phyloP scores from a whole-genome alignment of 805 yeast species.

The Yamadazyma tumulicola region DNA sequence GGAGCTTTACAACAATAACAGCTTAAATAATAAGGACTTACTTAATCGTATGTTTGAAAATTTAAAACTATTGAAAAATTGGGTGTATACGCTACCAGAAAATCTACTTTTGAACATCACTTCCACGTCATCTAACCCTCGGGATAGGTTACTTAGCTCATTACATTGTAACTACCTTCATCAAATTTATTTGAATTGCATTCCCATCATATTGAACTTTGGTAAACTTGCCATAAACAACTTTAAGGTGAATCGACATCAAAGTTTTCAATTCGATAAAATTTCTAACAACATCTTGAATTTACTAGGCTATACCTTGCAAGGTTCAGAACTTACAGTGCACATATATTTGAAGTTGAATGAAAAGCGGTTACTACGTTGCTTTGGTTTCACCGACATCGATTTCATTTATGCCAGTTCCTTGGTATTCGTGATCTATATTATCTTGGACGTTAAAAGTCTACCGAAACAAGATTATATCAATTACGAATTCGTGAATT shows the following conservation, averaged over 20 bases:
- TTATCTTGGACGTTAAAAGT: constrained; percentile 14
- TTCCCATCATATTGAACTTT: constrained; percentile 23
- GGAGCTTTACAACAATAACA: constrained; percentile 18
- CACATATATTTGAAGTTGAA: constrained; percentile 21
- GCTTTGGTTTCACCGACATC: constrained; percentile 25
- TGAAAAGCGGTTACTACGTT: constrained; percentile 16
- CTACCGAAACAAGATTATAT: constrained; percentile 5
- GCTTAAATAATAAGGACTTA: constrained; percentile 14
- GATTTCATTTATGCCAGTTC: constrained; percentile 22
- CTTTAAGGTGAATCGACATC: constrained; percentile 3
- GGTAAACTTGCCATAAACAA: constrained; percentile 16
- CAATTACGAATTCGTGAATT: constrained; percentile 14
- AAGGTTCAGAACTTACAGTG: constrained; percentile 21
- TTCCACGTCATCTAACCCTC: constrained; percentile 5
- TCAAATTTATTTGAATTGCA: constrained; percentile 22
- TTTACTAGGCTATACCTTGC: constrained; percentile 16
- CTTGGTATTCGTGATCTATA: constrained; percentile 19
- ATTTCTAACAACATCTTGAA: constrained; percentile 20
- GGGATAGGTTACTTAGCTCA: constrained; percentile 20
- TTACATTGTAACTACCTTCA: constrained; percentile 28
- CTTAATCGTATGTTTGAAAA: constrained; percentile 14
- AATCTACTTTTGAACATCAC: constrained; percentile 16
- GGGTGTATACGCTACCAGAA: constrained; percentile 21
- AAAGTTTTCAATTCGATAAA: constrained; percentile 1
- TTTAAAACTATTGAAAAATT: constrained; percentile 16